Conservation (phyloP, 768 basidiomycete species). For the Lanmaoa rubissima region DNA sequence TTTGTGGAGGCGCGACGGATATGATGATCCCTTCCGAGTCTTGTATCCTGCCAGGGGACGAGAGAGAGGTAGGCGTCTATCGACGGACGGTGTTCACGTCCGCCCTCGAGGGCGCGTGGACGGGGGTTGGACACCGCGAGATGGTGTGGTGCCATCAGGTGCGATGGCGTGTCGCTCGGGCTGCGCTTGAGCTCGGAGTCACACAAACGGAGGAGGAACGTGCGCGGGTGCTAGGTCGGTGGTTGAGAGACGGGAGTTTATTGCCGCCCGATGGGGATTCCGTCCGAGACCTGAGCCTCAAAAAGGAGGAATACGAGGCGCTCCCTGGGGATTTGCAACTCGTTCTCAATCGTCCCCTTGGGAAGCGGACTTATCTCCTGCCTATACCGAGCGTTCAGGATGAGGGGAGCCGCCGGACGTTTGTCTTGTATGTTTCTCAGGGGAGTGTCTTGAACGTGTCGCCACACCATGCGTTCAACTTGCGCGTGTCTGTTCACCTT, state of each 20-base stretch:
- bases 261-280: slow-evolving; percentile 32
- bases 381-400: slow-evolving; percentile 31
- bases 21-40: slow-evolving; percentile 90
- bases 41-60: slow-evolving; percentile 54
- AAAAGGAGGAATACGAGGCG: slow-evolving; percentile 30
- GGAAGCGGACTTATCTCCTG: slow-evolving; percentile 48
- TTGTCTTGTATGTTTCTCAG: slow-evolving; percentile 59
- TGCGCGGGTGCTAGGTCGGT: slow-evolving; percentile 49
- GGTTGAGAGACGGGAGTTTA: slow-evolving; percentile 64
- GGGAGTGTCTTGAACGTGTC: slow-evolving; percentile 52
- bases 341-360: slow-evolving; percentile 42
- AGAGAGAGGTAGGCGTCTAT: slow-evolving; percentile 30
- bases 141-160: slow-evolving; percentile 99
- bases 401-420: slow-evolving; percentile 25
- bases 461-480: slow-evolving; percentile 45
- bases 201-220: slow-evolving; percentile 22
- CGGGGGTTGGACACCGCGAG: slow-evolving; percentile 91
- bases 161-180: slow-evolving; percentile 82
- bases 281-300: slow-evolving; percentile 9
- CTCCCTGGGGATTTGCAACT: slow-evolving; percentile 41
- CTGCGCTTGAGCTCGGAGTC: slow-evolving; percentile 66
- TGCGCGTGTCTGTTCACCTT: slow-evolving; percentile 46
- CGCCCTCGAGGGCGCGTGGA: slow-evolving; percentile 88
- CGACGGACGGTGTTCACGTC: slow-evolving; percentile 78
- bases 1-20: slow-evolving; percentile 92